A percentile compares a stretch with the other conserved stretches of the same genome.
Evolutionary conservation across 805 yeast species (phyloP).

Genomic region (Yamadazyma scolyti): DNA sequence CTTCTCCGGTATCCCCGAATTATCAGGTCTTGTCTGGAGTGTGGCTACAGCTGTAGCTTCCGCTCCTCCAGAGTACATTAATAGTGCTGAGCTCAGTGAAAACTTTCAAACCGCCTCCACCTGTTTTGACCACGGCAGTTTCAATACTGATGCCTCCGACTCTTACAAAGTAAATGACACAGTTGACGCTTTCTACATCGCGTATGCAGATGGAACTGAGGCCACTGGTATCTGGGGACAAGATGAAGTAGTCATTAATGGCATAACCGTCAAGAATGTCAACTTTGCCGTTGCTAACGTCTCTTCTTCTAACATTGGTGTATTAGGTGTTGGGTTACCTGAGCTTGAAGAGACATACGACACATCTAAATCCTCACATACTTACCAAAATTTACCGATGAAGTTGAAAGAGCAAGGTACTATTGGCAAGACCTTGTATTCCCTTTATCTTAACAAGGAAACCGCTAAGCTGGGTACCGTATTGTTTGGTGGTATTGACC

Average conservation of each 20-base stretch:
- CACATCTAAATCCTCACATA: not conserved
- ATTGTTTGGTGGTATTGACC: slow-evolving; percentile 40
- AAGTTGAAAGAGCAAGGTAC: slow-evolving; percentile 26
- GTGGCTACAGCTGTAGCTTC: not conserved
- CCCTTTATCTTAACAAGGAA: slow-evolving; percentile 23
- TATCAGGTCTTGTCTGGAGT: not conserved
- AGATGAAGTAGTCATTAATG: slow-evolving; percentile 55
- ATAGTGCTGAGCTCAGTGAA: slow-evolving; percentile 1
- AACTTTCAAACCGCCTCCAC: no score
- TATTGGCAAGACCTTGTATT: slow-evolving; percentile 28
- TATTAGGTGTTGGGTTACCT: slow-evolving; percentile 66
- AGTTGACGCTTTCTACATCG: slow-evolving; percentile 34
- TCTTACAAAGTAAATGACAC: slow-evolving; percentile 38
- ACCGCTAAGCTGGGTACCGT: slow-evolving; percentile 23
- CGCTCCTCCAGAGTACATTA: not conserved
- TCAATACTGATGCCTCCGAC: slow-evolving; percentile 34
- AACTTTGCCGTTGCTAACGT: slow-evolving; percentile 71
- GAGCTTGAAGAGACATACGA: slow-evolving; percentile 59
- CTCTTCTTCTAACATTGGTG: slow-evolving; percentile 62
- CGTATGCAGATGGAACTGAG: slow-evolving; percentile 43
- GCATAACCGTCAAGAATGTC: slow-evolving; percentile 41
- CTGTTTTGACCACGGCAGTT: slow-evolving; percentile 47
- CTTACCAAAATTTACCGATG: slow-evolving; percentile 29
- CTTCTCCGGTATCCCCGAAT: not conserved
- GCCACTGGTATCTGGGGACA: slow-evolving; percentile 55